Percentiles rank a stretch among this genome's conserved stretches.
Evolutionary conservation across 2,329 filamentous ascomycete genomes (phyloP).

Genomic region (Aspergillus hortae): DNA sequence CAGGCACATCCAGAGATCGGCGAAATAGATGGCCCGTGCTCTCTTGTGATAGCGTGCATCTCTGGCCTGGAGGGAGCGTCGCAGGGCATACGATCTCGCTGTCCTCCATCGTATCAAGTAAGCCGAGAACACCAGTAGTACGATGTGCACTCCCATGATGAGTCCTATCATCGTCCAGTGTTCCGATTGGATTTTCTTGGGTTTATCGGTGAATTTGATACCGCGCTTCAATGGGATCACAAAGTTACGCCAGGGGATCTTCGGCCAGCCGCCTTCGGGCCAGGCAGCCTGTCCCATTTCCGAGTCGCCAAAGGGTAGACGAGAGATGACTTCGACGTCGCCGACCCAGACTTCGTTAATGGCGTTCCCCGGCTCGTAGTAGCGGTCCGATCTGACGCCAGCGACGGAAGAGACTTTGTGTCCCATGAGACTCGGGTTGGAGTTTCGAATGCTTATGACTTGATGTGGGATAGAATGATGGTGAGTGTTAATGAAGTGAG

Average conservation of each 20-base stretch:
- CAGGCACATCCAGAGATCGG: too few species aligned
- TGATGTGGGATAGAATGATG: not conserved
- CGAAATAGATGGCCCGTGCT: too few species aligned
- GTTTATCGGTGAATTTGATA: not conserved
- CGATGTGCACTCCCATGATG: too few species aligned
- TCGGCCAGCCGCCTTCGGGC: constrained; percentile 30
- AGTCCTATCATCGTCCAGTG: not conserved
- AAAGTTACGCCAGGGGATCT: constrained; percentile 40
- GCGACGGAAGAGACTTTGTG: constrained; percentile 32
- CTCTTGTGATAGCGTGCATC: too few species aligned
- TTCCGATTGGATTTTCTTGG: not conserved
- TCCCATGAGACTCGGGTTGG: constrained; percentile 23
- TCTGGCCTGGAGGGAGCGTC: too few species aligned
- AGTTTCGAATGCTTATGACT: too few species aligned
- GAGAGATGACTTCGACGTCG: constrained; percentile 35
- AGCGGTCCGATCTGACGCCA: constrained; percentile 33
- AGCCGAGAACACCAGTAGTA: too few species aligned
- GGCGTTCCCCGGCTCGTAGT: constrained; percentile 34
- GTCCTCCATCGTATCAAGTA: too few species aligned
- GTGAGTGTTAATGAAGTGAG: not conserved
- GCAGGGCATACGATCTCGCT: too few species aligned
- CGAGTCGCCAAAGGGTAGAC: constrained; percentile 37
- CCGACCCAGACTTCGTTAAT: constrained; percentile 39
- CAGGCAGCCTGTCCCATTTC: constrained; percentile 36
- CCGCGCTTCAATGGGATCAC: constrained; percentile 32